phyloP scores from a whole-genome alignment of 352 stramenopile species.

The Phytophthora citricola region DNA sequence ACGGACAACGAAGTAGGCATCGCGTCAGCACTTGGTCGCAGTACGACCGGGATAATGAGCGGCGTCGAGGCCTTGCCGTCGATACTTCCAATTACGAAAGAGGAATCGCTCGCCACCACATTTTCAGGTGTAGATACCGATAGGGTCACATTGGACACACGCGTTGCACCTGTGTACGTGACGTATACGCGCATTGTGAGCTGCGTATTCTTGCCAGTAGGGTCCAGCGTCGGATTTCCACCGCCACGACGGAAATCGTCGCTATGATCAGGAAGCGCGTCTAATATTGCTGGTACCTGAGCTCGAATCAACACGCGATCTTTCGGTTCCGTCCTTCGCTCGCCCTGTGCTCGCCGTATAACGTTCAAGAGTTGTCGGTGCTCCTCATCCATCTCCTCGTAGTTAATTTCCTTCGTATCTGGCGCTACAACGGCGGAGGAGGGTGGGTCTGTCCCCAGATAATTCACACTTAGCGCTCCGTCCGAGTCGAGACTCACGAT shows the following conservation, averaged over 20 bases:
- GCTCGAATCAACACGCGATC: constrained; percentile 79
- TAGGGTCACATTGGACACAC: constrained; percentile 79
- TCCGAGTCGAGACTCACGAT: constrained; percentile 82
- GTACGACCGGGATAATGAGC: constrained; percentile 65
- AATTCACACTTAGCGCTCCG: constrained; percentile 81
- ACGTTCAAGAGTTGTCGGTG: constrained; percentile 87
- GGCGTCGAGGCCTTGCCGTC: constrained; percentile 67
- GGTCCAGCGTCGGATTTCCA: constrained; percentile 9
- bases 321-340: constrained; percentile 70
- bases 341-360: constrained; percentile 80
- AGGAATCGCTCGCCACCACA: constrained; percentile 65
- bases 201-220: constrained; percentile 41
- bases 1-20: constrained; percentile 78
- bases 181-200: constrained; percentile 85
- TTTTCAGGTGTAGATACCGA: constrained; percentile 72
- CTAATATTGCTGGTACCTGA: constrained; percentile 74
- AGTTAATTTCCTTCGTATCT: constrained; percentile 89
- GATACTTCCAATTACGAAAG: constrained; percentile 76
- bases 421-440: constrained; percentile 71
- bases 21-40: constrained; percentile 49
- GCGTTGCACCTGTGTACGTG: constrained; percentile 78
- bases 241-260: constrained; percentile 49
- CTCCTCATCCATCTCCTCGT: constrained; percentile 93
- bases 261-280: constrained; percentile 51
- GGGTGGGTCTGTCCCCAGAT: constrained; percentile 91